phyloP scores from a whole-genome alignment of 345 rosid species.

The Balakata baccata region DNA sequence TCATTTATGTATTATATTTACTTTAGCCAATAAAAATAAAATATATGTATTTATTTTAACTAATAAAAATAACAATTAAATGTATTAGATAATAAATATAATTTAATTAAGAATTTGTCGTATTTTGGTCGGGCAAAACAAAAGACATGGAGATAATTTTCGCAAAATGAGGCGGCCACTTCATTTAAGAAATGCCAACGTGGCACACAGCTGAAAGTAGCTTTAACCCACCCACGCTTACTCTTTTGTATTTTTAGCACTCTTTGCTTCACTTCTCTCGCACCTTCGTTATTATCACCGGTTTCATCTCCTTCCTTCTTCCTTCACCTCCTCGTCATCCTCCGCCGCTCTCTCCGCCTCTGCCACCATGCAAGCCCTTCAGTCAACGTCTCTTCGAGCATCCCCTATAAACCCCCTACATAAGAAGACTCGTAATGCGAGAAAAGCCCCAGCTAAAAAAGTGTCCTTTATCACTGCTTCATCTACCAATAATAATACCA shows the following conservation, averaged over 20 bases:
- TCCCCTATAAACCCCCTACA: conserved; percentile 54
- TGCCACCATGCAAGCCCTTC: conserved; percentile 66
- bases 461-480: conserved; percentile 50
- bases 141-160: no score
- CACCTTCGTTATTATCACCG: conserved; percentile 19
- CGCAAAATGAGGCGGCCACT: neutral
- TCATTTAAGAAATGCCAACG: conserved; percentile 5
- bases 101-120: no score
- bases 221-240: neutral
- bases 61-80: no score
- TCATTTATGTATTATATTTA: no score
- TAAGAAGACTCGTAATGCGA: conserved; percentile 29
- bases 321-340: neutral
- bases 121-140: no score
- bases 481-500: conserved; percentile 24
- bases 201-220: conserved; percentile 16
- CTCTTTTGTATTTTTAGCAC: neutral
- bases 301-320: neutral
- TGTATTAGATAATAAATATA: no score
- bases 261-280: neutral
- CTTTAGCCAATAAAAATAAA: no score
- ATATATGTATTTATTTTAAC: no score
- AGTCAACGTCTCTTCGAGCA: conserved; percentile 52
- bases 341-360: neutral
- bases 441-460: conserved; percentile 25